Evolutionary conservation across 345 rosid genomes (phyloP), one percentile per base, ranked within the genome.

Genomic region (Salix udensis): DNA sequence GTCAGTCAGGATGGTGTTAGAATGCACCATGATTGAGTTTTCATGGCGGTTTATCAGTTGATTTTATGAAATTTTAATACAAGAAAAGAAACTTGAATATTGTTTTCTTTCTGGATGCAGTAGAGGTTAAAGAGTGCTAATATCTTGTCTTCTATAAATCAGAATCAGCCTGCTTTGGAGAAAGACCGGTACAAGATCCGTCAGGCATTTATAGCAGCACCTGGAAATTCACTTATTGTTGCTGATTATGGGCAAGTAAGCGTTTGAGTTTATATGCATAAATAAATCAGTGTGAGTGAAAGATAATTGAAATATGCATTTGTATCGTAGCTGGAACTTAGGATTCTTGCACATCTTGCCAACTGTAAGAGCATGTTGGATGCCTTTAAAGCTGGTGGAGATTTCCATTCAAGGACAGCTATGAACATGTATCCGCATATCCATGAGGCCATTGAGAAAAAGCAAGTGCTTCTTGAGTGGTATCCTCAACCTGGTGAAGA

Each of bases 121-220:
- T 52, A 37, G 62, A 66, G 74, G 21, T 60, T 7, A 37, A 44
- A 66, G 44, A 11, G 39, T 69, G 13, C 28, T 68, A 18, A 77
- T 36, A 68, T 65, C 50, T 67, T 46, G 1, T 39, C 64, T 79
- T 74, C 36, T 34, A 44, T 64, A 73, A 65, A 78, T 53, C 88
- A 96, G 99, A 96, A 96, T 78, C 99, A 96, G 74, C 99, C 99
- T 79, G 98, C 99, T 52, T 82, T 93, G 87, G 99, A 96, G 89
- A 96, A 96, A 86, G 99, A 96, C 77, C 88, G 99, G 67, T 96
- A 96, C 82, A 96, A 96, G 88, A 96, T 96, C 74, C 96, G 98
- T 69, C 92, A 92, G 82, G 97, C 99, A 79, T 96, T 96, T 81
- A 77, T 93, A 76, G 97, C 99, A 75, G 86, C 91, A 73, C 98